Conservation (phyloP, 805 yeast genomes). For the Starmerella potacharoeniae region DNA sequence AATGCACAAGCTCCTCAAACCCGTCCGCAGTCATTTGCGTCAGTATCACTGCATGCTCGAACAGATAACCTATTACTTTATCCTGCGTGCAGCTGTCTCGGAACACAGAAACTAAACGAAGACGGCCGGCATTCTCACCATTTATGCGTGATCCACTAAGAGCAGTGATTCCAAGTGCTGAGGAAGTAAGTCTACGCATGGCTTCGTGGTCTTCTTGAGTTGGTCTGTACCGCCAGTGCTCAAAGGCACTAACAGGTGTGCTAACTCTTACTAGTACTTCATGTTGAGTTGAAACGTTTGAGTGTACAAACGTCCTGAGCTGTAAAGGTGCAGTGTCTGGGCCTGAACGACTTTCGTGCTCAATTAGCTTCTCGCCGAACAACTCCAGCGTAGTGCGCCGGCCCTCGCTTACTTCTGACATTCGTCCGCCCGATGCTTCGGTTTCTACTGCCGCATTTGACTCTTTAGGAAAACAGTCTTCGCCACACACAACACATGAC, state of each 20-base stretch:
- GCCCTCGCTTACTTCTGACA: not conserved
- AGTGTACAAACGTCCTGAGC: not conserved
- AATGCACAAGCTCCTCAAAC: constrained; percentile 2
- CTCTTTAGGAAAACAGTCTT: not conserved
- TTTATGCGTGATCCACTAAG: not conserved
- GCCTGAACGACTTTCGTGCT: not conserved
- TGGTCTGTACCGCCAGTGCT: not conserved
- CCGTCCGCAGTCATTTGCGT: not conserved
- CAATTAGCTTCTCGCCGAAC: not conserved
- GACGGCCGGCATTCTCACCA: not conserved
- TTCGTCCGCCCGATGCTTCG: not conserved
- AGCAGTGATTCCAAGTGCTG: not conserved
- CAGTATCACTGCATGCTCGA: constrained; percentile 5
- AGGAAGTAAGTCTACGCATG: not conserved
- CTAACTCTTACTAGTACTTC: constrained; percentile 4
- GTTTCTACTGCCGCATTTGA: not conserved
- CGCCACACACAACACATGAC: constrained; percentile 6
- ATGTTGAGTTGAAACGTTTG: not conserved
- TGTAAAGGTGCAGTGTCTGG: not conserved
- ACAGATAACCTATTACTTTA: constrained; percentile 6
- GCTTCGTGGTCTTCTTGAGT: not conserved
- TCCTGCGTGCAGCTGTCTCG: not conserved
- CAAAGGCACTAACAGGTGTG: not conserved
- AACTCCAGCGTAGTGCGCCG: not conserved
- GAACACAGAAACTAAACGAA: not conserved